phyloP scores from a whole-genome alignment of 2,329 filamentous ascomycete species.

The Ophiostoma ips region DNA sequence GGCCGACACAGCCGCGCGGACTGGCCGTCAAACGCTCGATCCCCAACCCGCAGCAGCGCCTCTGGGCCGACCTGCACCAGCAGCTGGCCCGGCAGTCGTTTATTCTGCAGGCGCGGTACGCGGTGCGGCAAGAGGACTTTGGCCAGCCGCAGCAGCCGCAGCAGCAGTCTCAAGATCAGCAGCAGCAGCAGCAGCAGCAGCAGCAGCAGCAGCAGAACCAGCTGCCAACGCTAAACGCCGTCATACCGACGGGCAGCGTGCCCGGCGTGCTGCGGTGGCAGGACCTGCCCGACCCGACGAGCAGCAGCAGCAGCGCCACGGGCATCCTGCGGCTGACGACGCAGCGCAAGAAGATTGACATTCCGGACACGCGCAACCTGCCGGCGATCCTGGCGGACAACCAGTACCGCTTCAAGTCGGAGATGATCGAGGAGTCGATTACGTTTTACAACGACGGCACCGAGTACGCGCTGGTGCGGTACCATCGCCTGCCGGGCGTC shows the following conservation, averaged over 20 bases:
- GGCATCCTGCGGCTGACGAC: conserved; percentile 27
- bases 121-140: conserved; percentile 33
- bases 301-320: conserved; percentile 14
- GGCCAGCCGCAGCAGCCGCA: neutral
- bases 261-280: conserved; percentile 41
- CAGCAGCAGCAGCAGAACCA: conserved; percentile 20
- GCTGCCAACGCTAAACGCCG: conserved; percentile 20
- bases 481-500: conserved; percentile 25
- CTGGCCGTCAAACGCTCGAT: conserved; percentile 25
- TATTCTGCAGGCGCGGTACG: conserved; percentile 39
- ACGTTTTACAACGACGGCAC: conserved; percentile 39
- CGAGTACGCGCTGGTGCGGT: conserved; percentile 38
- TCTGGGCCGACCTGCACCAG: conserved; percentile 41
- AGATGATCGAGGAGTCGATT: conserved; percentile 39
- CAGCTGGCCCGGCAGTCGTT: conserved; percentile 44
- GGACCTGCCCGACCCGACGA: conserved; percentile 45
- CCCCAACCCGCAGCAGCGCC: conserved; percentile 14
- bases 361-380: conserved; percentile 37
- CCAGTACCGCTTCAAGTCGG: conserved; percentile 37
- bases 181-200: neutral
- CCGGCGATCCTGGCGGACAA: conserved; percentile 37
- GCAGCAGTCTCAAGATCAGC: neutral
- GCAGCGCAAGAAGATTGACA: conserved; percentile 42
- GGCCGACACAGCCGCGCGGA: conserved; percentile 29
- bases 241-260: conserved; percentile 5